Evolutionary conservation across 2,329 filamentous ascomycete genomes (phyloP), one percentile per base, ranked within the genome.

Genomic region (Botrytis galanthina): DNA sequence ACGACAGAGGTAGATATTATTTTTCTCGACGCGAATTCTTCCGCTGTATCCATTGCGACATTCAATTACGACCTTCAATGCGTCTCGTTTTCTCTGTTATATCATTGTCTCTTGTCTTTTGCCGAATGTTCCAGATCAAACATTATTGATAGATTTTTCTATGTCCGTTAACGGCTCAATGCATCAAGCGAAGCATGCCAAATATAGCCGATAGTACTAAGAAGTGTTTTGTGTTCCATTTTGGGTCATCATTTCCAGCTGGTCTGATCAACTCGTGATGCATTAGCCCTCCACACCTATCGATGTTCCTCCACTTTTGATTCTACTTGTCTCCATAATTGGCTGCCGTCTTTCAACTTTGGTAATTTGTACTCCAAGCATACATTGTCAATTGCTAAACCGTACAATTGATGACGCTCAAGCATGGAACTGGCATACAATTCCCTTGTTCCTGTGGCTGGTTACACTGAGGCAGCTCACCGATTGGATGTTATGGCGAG

Each of bases 261-360:
- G 75, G 77, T 78, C 70, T 73, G 60, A 70, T 73, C 74, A 73
- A 67, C 75, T 72, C 75, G 70, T 75, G 74, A 74, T 75, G 66
- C 78, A 71, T 77, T 80, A 80, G 79, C 76, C 76, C 78, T 81
- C 78, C 80, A 80, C 80, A 80, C 78, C 77, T 78, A 51, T 71
- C 70, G 29, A 73, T 42, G 20, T 73, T 35, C 78, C 78, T 79
- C 79, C 80, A 80, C 79, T 80, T 77, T 79, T 80, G 77, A 70
- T 77, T 54, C 68, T 74, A 76, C 74, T 74, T 78, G 77, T 78
- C 77, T 80, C 79, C 79, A 80, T 76, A 78, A 71, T 76, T 68
- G 57, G 73, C 72, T 73, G 73, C 76, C 75, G 71, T 37, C 46
- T 62, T 44, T 71, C 68, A 60, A 73, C 57, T 77, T 76, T 75